Evolutionary conservation across 2,329 filamentous ascomycete genomes (phyloP).

Genomic region (Penicillium corylophilum): DNA sequence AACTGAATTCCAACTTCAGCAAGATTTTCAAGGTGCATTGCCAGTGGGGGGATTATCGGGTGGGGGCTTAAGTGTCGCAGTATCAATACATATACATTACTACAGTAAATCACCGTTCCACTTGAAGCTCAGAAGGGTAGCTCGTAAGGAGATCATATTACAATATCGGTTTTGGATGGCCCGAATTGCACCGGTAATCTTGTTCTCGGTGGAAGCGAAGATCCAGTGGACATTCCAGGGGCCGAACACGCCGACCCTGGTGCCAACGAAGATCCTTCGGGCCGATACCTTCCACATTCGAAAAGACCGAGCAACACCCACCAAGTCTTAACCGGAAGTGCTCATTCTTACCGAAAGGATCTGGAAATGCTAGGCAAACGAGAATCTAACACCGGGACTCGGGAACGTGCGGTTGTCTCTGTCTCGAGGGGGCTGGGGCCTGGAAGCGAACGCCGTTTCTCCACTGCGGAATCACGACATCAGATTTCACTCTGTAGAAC

Average conservation of each 20-base stretch:
- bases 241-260: not conserved
- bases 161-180: not conserved
- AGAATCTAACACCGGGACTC: not conserved
- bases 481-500: not conserved
- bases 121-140: not conserved
- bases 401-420: not conserved
- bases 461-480: not conserved
- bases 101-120: not conserved
- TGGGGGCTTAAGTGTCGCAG: not conserved
- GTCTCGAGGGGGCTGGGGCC: not conserved
- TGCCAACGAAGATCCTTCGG: not conserved
- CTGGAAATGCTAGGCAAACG: not conserved
- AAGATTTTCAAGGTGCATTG: constrained; percentile 1
- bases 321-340: not conserved
- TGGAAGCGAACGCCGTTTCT: not conserved
- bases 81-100: not conserved
- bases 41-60: constrained; percentile 5
- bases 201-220: not conserved
- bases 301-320: not conserved
- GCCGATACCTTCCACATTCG: not conserved
- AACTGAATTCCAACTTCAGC: not conserved
- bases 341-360: not conserved
- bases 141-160: not conserved
- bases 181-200: not conserved
- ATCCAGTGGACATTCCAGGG: not conserved